Percentiles rank a stretch among this genome's conserved stretches.
Conservation (phyloP, 2,329 filamentous ascomycete genomes). For the Phialemonium atrogriseum region DNA sequence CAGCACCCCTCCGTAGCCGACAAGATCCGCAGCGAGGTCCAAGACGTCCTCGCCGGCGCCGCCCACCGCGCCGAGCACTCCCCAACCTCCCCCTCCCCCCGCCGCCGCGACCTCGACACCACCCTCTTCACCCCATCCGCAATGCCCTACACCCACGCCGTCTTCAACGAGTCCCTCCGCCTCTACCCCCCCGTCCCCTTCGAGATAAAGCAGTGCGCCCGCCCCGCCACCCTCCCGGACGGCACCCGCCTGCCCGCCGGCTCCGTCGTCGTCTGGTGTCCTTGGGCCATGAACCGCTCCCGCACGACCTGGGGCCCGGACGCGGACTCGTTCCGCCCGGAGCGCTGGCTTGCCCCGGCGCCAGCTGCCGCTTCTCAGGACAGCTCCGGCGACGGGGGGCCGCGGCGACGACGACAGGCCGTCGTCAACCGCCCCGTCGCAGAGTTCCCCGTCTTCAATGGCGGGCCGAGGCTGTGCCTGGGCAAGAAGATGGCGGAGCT, state of each 20-base stretch:
- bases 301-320: slow-evolving; percentile 46
- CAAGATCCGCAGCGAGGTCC: slow-evolving; percentile 35
- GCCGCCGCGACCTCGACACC: slow-evolving; percentile 13
- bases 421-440: slow-evolving; percentile 34
- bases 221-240: slow-evolving; percentile 46
- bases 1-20: slow-evolving; percentile 32
- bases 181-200: slow-evolving; percentile 58
- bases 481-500: slow-evolving; percentile 58
- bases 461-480: slow-evolving; percentile 51
- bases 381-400: background rate
- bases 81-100: background rate
- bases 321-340: slow-evolving; percentile 45
- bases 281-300: slow-evolving; percentile 57
- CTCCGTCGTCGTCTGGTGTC: slow-evolving; percentile 53
- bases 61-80: too few relatives aligned
- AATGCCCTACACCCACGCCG: slow-evolving; percentile 49
- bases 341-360: slow-evolving; percentile 47
- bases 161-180: slow-evolving; percentile 54
- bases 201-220: slow-evolving; percentile 53
- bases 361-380: too few relatives aligned
- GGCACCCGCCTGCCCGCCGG: slow-evolving; percentile 46
- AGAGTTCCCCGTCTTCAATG: slow-evolving; percentile 59
- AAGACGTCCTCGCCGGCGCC: slow-evolving; percentile 13
- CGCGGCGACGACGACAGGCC: slow-evolving; percentile 24
- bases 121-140: slow-evolving; percentile 30